Base-by-base conservation (phyloP, 176 grass and related monocot genomes). In the Oryza punctata region DNA sequence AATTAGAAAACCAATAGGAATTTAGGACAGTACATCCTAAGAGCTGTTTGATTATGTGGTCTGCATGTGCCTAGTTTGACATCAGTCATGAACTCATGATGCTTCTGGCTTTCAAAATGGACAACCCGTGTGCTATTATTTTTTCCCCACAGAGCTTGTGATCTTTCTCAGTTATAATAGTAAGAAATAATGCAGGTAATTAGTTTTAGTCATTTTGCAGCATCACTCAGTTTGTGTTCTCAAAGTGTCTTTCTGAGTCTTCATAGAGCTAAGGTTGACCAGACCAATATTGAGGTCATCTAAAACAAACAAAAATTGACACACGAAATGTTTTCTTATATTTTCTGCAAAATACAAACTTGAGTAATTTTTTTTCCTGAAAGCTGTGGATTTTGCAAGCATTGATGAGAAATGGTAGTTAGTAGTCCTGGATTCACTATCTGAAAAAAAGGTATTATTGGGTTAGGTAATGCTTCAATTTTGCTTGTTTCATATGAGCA, bases 11-110 rank as follows among this genome's bases (percentile, higher is more conserved):
- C 27, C 7, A 59, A 26, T 67, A 54, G 7, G 40, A 77, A 21
- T 16, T 65, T 33, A 75, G 54, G 54, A 35, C 15, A 86, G 43
- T 13, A 77, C 10, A 81, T 16, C 57, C 43, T 66, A 33, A 57
- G 44, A 66, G 7, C 19, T 70, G 61, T 88, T 75, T 46, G 76
- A 63, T 33, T 78, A 68, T 84, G 69, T 68, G 2, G 40, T 12
- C 26, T 65, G 29, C 59, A 85, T 18, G 47, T 41, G 21, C 70
- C 35, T 82, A 9, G 1, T 54, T 85, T 64, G 70, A 76, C 24
- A 68, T 84, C 10, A 59, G 33, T 26, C 49, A 26, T 74, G 63
- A 47, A 60, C 26, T 35, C 38, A 27, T 61, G 63, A 63, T 40
- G 21, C 47, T 25, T 33, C 46, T 47, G 38, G 25, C 37, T 69